Evolutionary conservation across 768 basidiomycete genomes (phyloP), one percentile per base, ranked within the genome.

Genomic region (Cantharellus cinnabarinus): DNA sequence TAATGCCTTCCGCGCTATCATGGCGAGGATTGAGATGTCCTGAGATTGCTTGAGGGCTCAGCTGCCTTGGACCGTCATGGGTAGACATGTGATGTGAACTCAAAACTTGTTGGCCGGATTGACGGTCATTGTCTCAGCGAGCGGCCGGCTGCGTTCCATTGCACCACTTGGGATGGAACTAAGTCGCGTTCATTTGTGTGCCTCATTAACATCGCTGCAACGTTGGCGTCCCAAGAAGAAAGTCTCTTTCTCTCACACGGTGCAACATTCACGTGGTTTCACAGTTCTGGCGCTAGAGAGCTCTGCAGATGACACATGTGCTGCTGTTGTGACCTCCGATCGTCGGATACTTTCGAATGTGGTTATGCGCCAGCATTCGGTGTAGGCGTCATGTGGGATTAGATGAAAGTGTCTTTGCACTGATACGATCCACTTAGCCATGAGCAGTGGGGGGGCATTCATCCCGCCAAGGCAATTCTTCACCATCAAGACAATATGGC

Each of bases 291-390:
- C 66, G 14, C 60, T 94, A 42, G 91, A 95, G 69, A 82, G 83
- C 1, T 91, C 89, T 7, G 89, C 90, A 10, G 94, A 99, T 68
- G 95, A 98, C 67, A 87, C 90, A 1, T 94, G 90, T 65, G 89
- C 83, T 14, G 85, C 93, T 0, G 75, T 98, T 56, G 84, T 99
- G 41, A 77, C 79, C 20, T 85, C 83, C 1, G 72, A 77, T 66
- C 74, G 66, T 74, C 56, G 64, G 44, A 69, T 98, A 44, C 79
- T 86, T 58, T 82, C 89, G 2, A 94, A 91, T 68, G 78, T 97
- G 3, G 83, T 98, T 61, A 71, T 88, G 42, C 88, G 85, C 66
- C 93, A 98, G 66, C 77, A 86, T 62, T 66, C 76, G 44, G 66
- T 81, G 80, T 82, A 62, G 38, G 52, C 29, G 29, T 48, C 44